Evolutionary conservation across 208 protist species (phyloP).

Genomic region (Angomonas ambiguus): DNA sequence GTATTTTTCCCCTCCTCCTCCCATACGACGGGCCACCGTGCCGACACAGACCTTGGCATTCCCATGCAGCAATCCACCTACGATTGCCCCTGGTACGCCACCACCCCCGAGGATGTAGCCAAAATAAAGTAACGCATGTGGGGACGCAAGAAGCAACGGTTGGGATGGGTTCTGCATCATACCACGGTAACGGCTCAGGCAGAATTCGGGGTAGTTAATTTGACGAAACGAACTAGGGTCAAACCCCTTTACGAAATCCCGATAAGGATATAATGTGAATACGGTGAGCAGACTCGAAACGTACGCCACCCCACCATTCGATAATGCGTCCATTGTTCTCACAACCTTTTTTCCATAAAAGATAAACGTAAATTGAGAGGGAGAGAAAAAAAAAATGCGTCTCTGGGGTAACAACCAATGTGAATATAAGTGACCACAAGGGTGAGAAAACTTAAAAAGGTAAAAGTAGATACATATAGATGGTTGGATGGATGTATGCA

Average conservation of each 20-base stretch:
- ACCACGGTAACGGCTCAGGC: conserved; percentile 61
- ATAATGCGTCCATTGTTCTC: conserved; percentile 31
- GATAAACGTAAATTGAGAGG: background rate
- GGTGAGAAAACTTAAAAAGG: background rate
- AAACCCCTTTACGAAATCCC: conserved; percentile 76
- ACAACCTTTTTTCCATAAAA: background rate
- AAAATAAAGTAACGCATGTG: conserved; percentile 61
- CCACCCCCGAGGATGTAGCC: conserved; percentile 66
- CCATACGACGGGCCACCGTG: conserved; percentile 63
- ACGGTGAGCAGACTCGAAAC: conserved; percentile 46
- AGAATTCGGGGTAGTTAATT: conserved; percentile 39
- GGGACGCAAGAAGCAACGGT: conserved; percentile 64
- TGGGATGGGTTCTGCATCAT: conserved; percentile 78
- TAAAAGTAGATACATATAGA: conserved; percentile 6
- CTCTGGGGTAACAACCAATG: background rate
- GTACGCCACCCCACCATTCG: conserved; percentile 53
- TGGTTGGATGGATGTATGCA: background rate
- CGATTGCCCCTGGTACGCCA: conserved; percentile 37
- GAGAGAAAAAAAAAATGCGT: background rate
- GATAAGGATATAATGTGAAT: conserved; percentile 79
- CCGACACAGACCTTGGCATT: conserved; percentile 59
- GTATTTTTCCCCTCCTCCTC: conserved; percentile 42
- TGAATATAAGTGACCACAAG: background rate
- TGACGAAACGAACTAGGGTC: conserved; percentile 19
- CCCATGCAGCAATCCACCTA: conserved; percentile 55